A percentile compares a stretch with the other conserved stretches of the same genome.
Evolutionary conservation across 352 stramenopile genomes (phyloP).

Genomic region (Globisporangium cystogenes): DNA sequence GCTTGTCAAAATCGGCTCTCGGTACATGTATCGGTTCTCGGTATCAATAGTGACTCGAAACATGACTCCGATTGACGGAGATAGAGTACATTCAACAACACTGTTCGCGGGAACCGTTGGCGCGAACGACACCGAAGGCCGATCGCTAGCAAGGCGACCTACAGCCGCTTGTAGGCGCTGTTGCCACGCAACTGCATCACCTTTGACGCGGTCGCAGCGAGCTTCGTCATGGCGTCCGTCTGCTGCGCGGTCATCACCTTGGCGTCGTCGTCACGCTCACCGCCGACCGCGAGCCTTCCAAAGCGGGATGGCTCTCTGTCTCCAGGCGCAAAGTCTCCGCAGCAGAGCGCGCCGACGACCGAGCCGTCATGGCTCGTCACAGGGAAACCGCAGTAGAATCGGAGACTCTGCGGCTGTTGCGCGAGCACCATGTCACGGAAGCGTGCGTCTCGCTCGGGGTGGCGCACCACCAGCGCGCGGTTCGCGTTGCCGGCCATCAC

Average conservation of each 20-base stretch:
- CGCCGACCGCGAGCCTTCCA: not conserved
- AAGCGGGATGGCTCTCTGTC: not conserved
- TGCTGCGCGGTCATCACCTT: slow-evolving; percentile 7
- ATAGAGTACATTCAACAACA: too few relatives aligned
- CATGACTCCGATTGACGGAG: too few relatives aligned
- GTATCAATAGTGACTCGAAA: too few relatives aligned
- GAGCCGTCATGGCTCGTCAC: slow-evolving; percentile 5
- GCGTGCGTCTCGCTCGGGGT: slow-evolving; percentile 9
- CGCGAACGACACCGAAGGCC: too few relatives aligned
- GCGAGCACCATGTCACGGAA: slow-evolving; percentile 13
- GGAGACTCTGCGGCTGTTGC: slow-evolving; percentile 6
- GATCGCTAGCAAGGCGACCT: not conserved
- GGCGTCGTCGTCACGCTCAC: not conserved
- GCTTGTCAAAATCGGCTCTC: too few relatives aligned
- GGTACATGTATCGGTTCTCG: too few relatives aligned
- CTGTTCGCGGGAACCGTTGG: too few relatives aligned
- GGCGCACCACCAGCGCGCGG: slow-evolving; percentile 7
- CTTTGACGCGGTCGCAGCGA: slow-evolving; percentile 13
- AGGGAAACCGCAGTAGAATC: slow-evolving; percentile 19
- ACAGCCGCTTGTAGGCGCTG: slow-evolving; percentile 11
- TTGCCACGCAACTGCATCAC: slow-evolving; percentile 15
- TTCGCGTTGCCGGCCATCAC: slow-evolving; percentile 5
- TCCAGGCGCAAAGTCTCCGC: slow-evolving; percentile 7
- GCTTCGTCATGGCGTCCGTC: slow-evolving; percentile 8
- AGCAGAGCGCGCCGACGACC: slow-evolving; percentile 17